Evolutionary conservation across 73 alveolate genomes (phyloP), one percentile per base, ranked within the genome.

Genomic region (Paramecium sonneborni): DNA sequence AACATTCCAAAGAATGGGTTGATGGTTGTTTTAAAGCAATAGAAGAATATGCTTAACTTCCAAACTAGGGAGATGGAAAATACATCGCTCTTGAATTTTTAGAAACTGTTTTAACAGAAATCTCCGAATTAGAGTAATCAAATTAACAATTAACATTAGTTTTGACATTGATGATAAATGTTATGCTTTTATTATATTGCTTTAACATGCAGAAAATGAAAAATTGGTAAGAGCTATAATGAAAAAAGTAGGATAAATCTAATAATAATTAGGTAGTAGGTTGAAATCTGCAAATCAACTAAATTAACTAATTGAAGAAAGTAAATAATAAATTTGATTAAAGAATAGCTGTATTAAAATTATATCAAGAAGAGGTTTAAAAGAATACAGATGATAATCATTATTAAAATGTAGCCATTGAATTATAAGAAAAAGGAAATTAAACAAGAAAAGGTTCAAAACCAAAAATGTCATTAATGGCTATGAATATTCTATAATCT

Each of bases 151-250:
- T 62, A 12, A 30, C 4, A 30, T 62, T 30, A 62, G 84, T 32
- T 62, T 30, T 26, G 84, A 62, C 18, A 26, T 62, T 10, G 87
- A 74, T 34, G 87, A 74, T 74, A 74, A 34, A 18, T 74, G 87
- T 74, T 74, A 74, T 37, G 87, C 58, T 39, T 39, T 74, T 30
- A 74, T 74, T 20, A 39, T 74, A 37, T 74, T 74, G 11, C 87
- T 74, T 37, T 18, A 74, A 74, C 67, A 74, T 74, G 87, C 87
- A 74, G 87, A 74, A 5, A n/a, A 34, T 15, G 87, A 74, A 37
- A 34, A 74, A 74, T 37, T 74, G 3, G 87, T 74, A 15, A 74
- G 56, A 23, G 58, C 37, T 8, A 15, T 74, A 5, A 74, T 74
- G 87, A 37, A 34, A 37, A 74, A 74, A 74, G 58, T 74, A 34